Conservation (phyloP, 345 rosid genomes). For the Orychophragmus violaceus region DNA sequence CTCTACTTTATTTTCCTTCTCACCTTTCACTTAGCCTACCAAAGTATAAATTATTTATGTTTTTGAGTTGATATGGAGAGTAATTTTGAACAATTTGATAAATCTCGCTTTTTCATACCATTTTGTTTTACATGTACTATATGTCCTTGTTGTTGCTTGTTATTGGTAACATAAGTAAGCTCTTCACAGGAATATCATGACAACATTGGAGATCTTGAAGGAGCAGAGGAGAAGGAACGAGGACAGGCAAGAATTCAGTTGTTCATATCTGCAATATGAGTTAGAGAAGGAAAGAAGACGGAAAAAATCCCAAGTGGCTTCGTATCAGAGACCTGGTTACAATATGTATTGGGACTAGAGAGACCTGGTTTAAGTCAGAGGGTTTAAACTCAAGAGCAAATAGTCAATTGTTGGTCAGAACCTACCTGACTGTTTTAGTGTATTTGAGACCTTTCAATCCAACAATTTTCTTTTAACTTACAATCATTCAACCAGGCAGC, state of each 20-base stretch:
- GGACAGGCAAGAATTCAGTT: too few relatives aligned
- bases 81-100: not conserved
- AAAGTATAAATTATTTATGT: too few relatives aligned
- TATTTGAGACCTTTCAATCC: not conserved
- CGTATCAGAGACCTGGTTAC: not conserved
- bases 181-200: slow-evolving; percentile 66
- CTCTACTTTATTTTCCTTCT: too few relatives aligned
- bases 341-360: not conserved
- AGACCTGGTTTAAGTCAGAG: not conserved
- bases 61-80: not conserved
- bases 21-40: too few relatives aligned
- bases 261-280: too few relatives aligned
- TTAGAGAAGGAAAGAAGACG: not conserved
- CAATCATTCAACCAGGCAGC: not conserved
- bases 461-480: not conserved
- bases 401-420: not conserved
- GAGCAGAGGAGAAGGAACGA: too few relatives aligned
- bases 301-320: not conserved
- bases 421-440: not conserved
- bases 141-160: not conserved
- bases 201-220: too few relatives aligned
- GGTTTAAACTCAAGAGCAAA: not conserved
- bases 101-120: not conserved
- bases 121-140: not conserved
- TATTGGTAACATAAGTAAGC: not conserved